Evolutionary conservation across 106 monocot genomes (phyloP).

Genomic region (Triglochin maritima): DNA sequence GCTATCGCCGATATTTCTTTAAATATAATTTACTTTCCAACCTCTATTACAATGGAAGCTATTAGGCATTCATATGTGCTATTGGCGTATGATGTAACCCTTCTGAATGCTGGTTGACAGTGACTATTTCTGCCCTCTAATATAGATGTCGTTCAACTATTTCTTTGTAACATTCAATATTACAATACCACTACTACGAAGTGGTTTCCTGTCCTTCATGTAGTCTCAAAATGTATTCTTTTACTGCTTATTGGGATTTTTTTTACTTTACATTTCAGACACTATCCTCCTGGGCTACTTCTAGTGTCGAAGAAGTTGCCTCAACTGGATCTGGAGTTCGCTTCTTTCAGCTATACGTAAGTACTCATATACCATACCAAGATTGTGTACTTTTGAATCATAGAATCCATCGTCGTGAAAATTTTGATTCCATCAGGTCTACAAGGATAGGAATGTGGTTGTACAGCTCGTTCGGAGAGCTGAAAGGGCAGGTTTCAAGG

Average conservation of each 20-base stretch:
- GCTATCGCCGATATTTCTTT: too few relatives aligned
- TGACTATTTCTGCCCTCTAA: too few relatives aligned
- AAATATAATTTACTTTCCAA: too few relatives aligned
- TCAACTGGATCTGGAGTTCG: conserved; percentile 83
- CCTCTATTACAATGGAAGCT: too few relatives aligned
- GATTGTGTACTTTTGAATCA: not conserved
- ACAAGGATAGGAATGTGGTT: conserved; percentile 25
- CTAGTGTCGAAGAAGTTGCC: conserved; percentile 80
- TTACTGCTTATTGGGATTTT: not conserved
- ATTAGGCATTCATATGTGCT: too few relatives aligned
- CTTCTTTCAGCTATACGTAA: conserved; percentile 96
- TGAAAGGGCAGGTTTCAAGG: conserved; percentile 22
- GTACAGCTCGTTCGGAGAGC: conserved; percentile 22
- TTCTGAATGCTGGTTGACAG: too few relatives aligned
- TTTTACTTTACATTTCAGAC: conserved; percentile 20
- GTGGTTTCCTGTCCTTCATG: too few relatives aligned
- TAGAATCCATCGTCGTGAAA: not conserved
- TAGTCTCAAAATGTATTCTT: too few relatives aligned
- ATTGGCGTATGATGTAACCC: too few relatives aligned
- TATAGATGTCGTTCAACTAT: too few relatives aligned
- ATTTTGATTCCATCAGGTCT: conserved; percentile 2
- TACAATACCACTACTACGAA: too few relatives aligned
- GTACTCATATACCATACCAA: not conserved
- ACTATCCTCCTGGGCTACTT: conserved; percentile 73
- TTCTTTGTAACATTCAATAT: too few relatives aligned